Evolutionary conservation across 2,329 filamentous ascomycete species (phyloP).

Genomic region (Calonectria fujianensis): DNA sequence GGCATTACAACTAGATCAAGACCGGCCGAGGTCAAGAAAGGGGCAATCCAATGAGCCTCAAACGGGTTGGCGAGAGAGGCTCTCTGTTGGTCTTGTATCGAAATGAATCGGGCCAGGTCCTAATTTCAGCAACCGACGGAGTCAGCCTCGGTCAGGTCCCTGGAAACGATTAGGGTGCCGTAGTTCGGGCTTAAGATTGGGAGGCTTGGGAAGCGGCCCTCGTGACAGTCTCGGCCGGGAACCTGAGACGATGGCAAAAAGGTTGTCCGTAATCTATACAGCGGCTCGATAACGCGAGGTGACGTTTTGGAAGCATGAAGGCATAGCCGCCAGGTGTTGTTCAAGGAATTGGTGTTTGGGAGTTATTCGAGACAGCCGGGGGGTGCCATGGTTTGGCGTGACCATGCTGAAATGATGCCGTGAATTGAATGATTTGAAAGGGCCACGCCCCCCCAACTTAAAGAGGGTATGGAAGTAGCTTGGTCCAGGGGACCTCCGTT

Average conservation of each 20-base stretch:
- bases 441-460: conserved; percentile 7
- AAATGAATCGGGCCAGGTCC: conserved; percentile 46
- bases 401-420: conserved; percentile 15
- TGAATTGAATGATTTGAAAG: conserved; percentile 15
- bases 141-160: conserved; percentile 44
- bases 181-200: conserved; percentile 9
- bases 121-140: conserved; percentile 46
- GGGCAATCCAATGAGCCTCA: conserved; percentile 35
- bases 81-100: conserved; percentile 42
- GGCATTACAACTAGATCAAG: conserved; percentile 34
- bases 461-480: conserved; percentile 20
- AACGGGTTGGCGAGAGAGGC: conserved; percentile 33
- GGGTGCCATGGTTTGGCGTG: conserved; percentile 15
- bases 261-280: neutral
- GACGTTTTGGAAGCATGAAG: neutral
- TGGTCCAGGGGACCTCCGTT: conserved; percentile 12
- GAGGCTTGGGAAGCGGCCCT: conserved; percentile 14
- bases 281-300: neutral
- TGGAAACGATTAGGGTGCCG: conserved; percentile 27
- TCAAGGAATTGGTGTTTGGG: conserved; percentile 16
- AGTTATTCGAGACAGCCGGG: neutral
- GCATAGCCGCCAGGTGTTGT: neutral
- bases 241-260: conserved; percentile 23
- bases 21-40: conserved; percentile 28
- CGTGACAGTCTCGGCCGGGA: conserved; percentile 20